Evolutionary conservation across 495 filamentous ascomycete species (phyloP).

Genomic region (Opeltia flavorubescens): DNA sequence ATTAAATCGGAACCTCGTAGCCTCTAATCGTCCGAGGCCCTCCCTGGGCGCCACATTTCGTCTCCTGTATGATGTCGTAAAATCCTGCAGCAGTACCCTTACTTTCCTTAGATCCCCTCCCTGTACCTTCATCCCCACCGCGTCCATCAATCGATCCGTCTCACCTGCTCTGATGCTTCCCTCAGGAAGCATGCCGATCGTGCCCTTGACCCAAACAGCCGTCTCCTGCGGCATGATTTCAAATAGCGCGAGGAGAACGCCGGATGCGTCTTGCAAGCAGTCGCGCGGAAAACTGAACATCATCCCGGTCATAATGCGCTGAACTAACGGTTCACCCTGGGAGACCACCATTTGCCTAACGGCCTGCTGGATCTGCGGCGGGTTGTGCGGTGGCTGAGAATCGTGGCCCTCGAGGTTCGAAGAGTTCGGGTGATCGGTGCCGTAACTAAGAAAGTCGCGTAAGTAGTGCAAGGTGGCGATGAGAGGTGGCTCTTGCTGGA

Average conservation of each 20-base stretch:
- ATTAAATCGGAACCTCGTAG: slow-evolving; percentile 69
- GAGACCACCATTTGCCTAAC: slow-evolving; percentile 56
- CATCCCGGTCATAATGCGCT: slow-evolving; percentile 86
- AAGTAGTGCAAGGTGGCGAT: slow-evolving; percentile 87
- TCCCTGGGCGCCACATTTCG: slow-evolving; percentile 91
- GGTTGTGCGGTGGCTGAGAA: slow-evolving; percentile 26
- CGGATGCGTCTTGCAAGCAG: slow-evolving; percentile 85
- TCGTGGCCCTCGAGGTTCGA: slow-evolving; percentile 46
- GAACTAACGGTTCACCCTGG: slow-evolving; percentile 66
- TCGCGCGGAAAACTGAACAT: slow-evolving; percentile 96
- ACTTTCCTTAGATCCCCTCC: slow-evolving; percentile 68
- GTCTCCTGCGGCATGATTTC: slow-evolving; percentile 71
- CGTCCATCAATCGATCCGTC: slow-evolving; percentile 48
- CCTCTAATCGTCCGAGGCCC: slow-evolving; percentile 72
- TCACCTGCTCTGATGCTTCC: slow-evolving; percentile 60
- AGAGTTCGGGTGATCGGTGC: slow-evolving; percentile 57
- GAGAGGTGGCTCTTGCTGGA: slow-evolving; percentile 83
- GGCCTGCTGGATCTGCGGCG: slow-evolving; percentile 47
- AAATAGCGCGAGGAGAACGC: slow-evolving; percentile 79
- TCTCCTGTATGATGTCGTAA: slow-evolving; percentile 84
- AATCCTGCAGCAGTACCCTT: slow-evolving; percentile 79
- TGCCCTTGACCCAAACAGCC: slow-evolving; percentile 63
- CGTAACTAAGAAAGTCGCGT: slow-evolving; percentile 84
- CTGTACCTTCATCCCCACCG: slow-evolving; percentile 52
- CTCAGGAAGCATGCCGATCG: slow-evolving; percentile 66